Evolutionary conservation across 208 protist genomes (phyloP).

Genomic region (Leishmania aethiopica): DNA sequence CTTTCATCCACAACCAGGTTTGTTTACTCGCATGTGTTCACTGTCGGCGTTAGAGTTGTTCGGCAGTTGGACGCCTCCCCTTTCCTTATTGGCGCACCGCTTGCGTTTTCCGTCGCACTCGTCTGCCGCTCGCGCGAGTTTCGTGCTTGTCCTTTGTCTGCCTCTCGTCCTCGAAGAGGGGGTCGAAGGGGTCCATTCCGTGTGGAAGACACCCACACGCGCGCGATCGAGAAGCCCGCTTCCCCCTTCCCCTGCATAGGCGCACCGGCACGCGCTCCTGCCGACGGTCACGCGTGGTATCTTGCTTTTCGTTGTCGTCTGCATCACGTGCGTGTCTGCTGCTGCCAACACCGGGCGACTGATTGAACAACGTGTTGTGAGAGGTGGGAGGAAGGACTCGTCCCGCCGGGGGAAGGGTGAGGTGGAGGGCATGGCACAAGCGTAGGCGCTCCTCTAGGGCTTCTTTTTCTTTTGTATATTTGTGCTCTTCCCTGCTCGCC

Average conservation of each 20-base stretch:
- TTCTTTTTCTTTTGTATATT: slow-evolving; percentile 1
- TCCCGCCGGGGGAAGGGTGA: background rate
- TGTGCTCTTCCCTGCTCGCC: background rate
- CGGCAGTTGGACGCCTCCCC: no score
- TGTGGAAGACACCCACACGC: background rate
- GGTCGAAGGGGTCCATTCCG: background rate
- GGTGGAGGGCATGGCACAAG: background rate
- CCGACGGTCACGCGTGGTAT: background rate
- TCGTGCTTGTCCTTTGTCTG: background rate
- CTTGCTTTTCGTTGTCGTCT: background rate
- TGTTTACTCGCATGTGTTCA: no score
- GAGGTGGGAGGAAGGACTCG: background rate
- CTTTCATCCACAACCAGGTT: no score
- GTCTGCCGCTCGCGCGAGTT: background rate
- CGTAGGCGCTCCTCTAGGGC: background rate
- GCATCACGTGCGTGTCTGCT: background rate
- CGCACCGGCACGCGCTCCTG: background rate
- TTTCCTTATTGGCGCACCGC: no score
- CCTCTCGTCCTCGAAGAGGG: background rate
- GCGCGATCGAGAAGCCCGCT: background rate
- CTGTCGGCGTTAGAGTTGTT: no score
- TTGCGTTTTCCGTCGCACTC: no score
- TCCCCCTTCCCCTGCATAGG: background rate
- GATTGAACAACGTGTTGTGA: background rate
- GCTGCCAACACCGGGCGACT: background rate